A percentile compares a stretch with the other conserved stretches of the same genome.
Evolutionary conservation across 2,329 filamentous ascomycete genomes (phyloP).

Genomic region (Elsinoe arachidis): DNA sequence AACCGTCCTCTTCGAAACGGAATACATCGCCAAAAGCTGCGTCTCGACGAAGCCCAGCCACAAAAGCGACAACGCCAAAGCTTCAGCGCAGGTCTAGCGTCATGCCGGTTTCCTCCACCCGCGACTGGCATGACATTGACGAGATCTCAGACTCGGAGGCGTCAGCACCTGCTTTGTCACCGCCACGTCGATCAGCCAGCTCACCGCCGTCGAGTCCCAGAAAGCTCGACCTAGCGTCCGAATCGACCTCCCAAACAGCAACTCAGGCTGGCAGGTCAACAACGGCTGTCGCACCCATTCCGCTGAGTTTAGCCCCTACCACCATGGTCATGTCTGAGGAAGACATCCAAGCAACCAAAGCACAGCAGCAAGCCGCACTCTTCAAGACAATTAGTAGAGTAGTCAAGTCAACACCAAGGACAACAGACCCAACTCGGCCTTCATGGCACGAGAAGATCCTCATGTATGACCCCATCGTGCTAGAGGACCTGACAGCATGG

Average conservation of each 20-base stretch:
- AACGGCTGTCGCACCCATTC: neutral
- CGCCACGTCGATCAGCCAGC: constrained; percentile 22
- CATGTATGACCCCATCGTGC: constrained; percentile 80
- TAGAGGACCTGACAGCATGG: constrained; percentile 80
- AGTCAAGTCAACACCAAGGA: constrained; percentile 37
- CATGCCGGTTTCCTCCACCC: constrained; percentile 3
- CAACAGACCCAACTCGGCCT: constrained; percentile 34
- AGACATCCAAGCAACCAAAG: neutral
- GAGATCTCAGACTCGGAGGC: constrained; percentile 28
- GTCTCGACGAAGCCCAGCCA: neutral
- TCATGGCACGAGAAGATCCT: constrained; percentile 91
- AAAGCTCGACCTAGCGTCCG: constrained; percentile 15
- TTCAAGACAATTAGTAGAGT: constrained; percentile 41
- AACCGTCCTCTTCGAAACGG: constrained; percentile 1
- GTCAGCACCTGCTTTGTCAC: constrained; percentile 25
- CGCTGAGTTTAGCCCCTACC: constrained; percentile 1
- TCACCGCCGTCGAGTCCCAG: constrained; percentile 20
- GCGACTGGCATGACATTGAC: constrained; percentile 17
- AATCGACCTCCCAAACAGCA: constrained; percentile 13
- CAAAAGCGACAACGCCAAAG: neutral
- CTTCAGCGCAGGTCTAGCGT: neutral
- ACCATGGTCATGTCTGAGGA: neutral
- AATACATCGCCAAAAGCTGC: neutral
- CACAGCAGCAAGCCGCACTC: constrained; percentile 23
- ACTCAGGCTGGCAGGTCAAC: neutral